Base-by-base conservation (phyloP, 1,284 basidiomycete genomes). In the Fomitopsis schrenkii region DNA sequence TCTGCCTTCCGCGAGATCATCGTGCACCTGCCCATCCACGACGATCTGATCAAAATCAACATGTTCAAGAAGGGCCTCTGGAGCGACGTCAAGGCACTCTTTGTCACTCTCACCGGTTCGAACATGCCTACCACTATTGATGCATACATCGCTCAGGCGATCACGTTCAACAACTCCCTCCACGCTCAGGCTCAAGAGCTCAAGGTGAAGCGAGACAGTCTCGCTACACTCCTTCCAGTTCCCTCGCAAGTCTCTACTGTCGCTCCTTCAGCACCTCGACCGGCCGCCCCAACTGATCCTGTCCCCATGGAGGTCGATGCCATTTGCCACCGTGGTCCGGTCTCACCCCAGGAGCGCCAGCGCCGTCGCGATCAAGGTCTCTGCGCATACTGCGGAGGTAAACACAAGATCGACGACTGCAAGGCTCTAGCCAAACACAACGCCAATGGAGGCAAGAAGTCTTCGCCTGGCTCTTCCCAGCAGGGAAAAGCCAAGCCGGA, bases 401-500 rank as follows among this genome's bases (percentile, higher is more conserved):
- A 66, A 15, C 72, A 76, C 50, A 26, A 59, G 15, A 63, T 65
- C 30, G 41, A 63, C 2, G 64, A 69, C 30, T 77, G 74, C 61
- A 74, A 73, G 40, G 70, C 61, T 66, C 63, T 62, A 45, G 62
- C 61, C 12, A 48, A 45, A 26, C 62, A n/a, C n/a, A n/a, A n/a
- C n/a, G n/a, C n/a, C n/a, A n/a, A n/a, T n/a, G n/a, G 59, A 1
- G 63, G 68, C 59, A 64, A 61, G 42, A n/a, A n/a, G n/a, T n/a
- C n/a, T n/a, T 57, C 55, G 44, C 54, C 19, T 50, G 61, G 28
- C 61, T 61, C 59, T 48, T 41, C 38, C 50, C 53, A 63, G 41
- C 50, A 62, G 69, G 72, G 71, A 75, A 77, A 77, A 75, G 75
- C 69, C 62, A 70, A 64, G 67, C 68, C 67, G 67, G 67, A 64